Conservation (phyloP, 169 alveolate genomes). For the Besnoitia besnoiti region DNA sequence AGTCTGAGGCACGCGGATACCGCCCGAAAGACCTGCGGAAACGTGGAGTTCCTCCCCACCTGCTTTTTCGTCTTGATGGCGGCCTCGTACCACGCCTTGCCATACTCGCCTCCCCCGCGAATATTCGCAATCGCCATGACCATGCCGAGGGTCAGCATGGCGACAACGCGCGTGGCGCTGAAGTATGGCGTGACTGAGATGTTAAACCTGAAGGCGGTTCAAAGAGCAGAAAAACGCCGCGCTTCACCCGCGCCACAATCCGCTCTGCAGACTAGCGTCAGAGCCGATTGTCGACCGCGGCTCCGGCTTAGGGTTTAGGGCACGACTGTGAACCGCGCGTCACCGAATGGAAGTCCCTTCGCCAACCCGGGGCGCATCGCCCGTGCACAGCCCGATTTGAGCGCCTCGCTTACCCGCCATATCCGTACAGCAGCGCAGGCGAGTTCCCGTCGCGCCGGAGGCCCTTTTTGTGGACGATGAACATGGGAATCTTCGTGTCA, state of each 20-base stretch:
- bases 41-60: slow-evolving; percentile 24
- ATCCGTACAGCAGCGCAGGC: slow-evolving; percentile 63
- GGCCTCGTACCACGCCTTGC: slow-evolving; percentile 48
- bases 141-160: slow-evolving; percentile 38
- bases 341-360: no score
- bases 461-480: slow-evolving; percentile 46
- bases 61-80: slow-evolving; percentile 46
- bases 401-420: slow-evolving; percentile 51
- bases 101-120: slow-evolving; percentile 66
- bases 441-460: slow-evolving; percentile 10
- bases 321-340: no score
- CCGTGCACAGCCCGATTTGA: background rate
- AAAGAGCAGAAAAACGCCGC: background rate
- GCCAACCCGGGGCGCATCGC: background rate
- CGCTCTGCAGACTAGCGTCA: no score
- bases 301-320: no score
- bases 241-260: no score
- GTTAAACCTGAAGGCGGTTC: slow-evolving; percentile 21
- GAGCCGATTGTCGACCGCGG: no score
- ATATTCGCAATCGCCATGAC: slow-evolving; percentile 53
- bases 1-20: background rate
- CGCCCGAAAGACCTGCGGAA: background rate
- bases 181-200: slow-evolving; percentile 53
- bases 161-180: slow-evolving; percentile 2
- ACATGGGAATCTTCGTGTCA: slow-evolving; percentile 61